Percentiles rank a stretch among this genome's conserved stretches.
Conservation (phyloP, 176 grass and related monocot species). For the Dendrocalamus sinicus region DNA sequence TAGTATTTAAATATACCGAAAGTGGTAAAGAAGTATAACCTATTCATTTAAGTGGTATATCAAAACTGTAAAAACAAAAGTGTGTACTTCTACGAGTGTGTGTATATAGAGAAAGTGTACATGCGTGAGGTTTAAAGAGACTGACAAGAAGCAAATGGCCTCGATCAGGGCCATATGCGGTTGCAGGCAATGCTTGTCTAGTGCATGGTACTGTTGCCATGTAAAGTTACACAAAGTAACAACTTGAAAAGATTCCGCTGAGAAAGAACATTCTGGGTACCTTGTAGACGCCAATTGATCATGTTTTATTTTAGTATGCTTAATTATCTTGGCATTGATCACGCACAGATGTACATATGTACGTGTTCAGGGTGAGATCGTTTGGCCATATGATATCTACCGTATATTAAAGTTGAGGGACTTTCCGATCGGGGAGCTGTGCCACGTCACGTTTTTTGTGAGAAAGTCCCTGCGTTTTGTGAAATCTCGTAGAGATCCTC, state of each 20-base stretch:
- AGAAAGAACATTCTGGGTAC: too few relatives aligned
- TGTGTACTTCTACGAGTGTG: too few relatives aligned
- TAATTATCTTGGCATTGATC: neutral
- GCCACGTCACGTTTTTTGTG: too few relatives aligned
- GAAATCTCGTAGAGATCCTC: too few relatives aligned
- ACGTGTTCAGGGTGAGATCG: neutral
- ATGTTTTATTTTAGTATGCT: neutral
- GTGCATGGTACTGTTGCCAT: conserved; percentile 26
- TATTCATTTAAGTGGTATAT: too few relatives aligned
- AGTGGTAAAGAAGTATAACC: too few relatives aligned
- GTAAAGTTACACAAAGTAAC: conserved; percentile 22
- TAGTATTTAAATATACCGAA: too few relatives aligned
- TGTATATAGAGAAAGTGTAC: too few relatives aligned
- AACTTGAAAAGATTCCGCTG: neutral
- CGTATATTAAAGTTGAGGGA: too few relatives aligned
- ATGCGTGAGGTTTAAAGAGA: neutral
- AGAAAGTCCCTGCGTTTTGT: too few relatives aligned
- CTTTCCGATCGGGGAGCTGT: too few relatives aligned
- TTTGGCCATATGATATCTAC: neutral
- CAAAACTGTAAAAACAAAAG: too few relatives aligned
- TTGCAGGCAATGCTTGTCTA: conserved; percentile 8
- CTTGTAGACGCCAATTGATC: neutral
- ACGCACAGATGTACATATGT: neutral
- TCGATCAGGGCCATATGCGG: neutral
- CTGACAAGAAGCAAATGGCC: neutral